Evolutionary conservation across 495 filamentous ascomycete genomes (phyloP).

Genomic region (Aspergillus nanangensis): DNA sequence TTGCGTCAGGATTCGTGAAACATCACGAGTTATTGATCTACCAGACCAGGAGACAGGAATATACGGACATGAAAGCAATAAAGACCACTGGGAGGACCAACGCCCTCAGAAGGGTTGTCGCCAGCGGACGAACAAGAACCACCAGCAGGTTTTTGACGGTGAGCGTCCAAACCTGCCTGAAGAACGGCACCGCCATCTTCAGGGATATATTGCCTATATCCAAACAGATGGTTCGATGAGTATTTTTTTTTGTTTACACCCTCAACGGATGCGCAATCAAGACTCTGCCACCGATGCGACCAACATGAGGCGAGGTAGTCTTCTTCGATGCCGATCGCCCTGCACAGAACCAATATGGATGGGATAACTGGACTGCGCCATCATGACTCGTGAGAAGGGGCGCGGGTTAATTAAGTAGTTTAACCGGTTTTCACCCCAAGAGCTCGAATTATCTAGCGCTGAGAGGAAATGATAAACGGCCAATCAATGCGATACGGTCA

Average conservation of each 20-base stretch:
- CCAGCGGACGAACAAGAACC: constrained; percentile 56
- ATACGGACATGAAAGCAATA: constrained; percentile 51
- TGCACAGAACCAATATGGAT: too few relatives aligned
- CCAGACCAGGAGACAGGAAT: neutral
- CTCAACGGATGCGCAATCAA: too few relatives aligned
- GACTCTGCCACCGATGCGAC: too few relatives aligned
- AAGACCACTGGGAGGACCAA: constrained; percentile 69
- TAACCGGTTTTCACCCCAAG: neutral
- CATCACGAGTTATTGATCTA: too few relatives aligned
- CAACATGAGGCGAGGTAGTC: too few relatives aligned
- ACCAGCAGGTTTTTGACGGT: constrained; percentile 71
- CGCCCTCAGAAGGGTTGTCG: constrained; percentile 62
- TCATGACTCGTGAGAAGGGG: neutral
- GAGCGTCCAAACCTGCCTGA: constrained; percentile 68
- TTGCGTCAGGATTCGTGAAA: too few relatives aligned
- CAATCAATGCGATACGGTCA: neutral
- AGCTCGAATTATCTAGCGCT: neutral
- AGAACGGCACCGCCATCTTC: constrained; percentile 45
- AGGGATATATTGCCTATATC: neutral
- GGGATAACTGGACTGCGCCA: too few relatives aligned
- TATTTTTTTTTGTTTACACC: too few relatives aligned
- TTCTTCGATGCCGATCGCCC: too few relatives aligned
- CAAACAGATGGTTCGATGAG: too few relatives aligned
- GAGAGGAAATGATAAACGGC: neutral
- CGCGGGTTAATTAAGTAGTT: neutral